Evolutionary conservation across 2,329 filamentous ascomycete species (phyloP).

Genomic region (Arachnomyces sp.): DNA sequence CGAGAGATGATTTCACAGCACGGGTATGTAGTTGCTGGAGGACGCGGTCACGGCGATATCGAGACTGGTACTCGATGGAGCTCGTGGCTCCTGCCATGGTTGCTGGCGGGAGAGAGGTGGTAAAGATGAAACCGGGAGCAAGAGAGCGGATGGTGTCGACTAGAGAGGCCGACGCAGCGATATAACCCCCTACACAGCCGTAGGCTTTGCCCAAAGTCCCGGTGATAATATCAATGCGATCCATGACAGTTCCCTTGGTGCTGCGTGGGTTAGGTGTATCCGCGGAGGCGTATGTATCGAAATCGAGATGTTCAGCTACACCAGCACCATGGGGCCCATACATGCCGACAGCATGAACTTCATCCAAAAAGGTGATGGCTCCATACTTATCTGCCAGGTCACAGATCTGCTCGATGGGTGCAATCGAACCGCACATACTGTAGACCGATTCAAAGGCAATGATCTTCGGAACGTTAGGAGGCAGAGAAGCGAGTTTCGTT

Average conservation of each 20-base stretch:
- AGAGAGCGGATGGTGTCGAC: constrained; percentile 91
- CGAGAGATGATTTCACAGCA: constrained; percentile 79
- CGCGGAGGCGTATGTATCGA: constrained; percentile 71
- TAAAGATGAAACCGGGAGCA: constrained; percentile 97
- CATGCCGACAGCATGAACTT: constrained; percentile 99
- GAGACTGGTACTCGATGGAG: constrained; percentile 90
- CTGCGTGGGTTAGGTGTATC: constrained; percentile 44
- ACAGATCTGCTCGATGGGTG: constrained; percentile 91
- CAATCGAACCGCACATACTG: constrained; percentile 98
- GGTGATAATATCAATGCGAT: constrained; percentile 95
- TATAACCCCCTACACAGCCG: constrained; percentile 95
- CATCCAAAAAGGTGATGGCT: constrained; percentile 92
- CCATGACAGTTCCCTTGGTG: constrained; percentile 73
- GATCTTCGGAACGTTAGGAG: constrained; percentile 82
- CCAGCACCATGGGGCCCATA: constrained; percentile 93
- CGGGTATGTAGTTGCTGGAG: constrained; percentile 95
- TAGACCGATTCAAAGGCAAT: constrained; percentile 99
- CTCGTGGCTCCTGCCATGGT: constrained; percentile 91
- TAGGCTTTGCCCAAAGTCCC: constrained; percentile 97
- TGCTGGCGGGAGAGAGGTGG: constrained; percentile 87
- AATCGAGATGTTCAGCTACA: constrained; percentile 95
- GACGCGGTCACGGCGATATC: constrained; percentile 74
- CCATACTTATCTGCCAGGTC: constrained; percentile 96
- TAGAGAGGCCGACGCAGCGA: constrained; percentile 77
- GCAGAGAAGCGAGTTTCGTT: constrained; percentile 80